Percentiles rank a stretch among this genome's conserved stretches.
Evolutionary conservation across 371 early-diverging fungal species (phyloP).

Genomic region (Nematocida displodere): DNA sequence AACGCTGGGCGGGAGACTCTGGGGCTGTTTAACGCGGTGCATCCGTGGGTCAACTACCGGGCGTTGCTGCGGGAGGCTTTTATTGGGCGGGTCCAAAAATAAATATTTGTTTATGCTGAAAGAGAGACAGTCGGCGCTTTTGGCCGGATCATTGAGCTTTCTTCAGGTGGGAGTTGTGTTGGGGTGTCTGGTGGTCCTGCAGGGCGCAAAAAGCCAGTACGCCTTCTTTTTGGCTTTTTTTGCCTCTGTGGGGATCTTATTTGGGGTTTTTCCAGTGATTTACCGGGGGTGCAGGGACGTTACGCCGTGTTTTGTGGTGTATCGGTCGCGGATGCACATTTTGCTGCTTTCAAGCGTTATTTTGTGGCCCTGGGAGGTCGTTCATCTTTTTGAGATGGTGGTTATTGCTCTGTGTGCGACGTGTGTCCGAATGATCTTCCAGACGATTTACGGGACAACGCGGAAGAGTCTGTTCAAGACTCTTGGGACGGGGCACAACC

Average conservation of each 20-base stretch:
- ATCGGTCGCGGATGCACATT: conserved; percentile 8
- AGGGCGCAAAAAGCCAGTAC: too few species aligned
- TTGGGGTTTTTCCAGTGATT: conserved; percentile 9
- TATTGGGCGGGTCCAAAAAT: neutral
- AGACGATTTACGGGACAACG: conserved; percentile 37
- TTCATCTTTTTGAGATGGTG: neutral
- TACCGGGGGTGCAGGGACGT: conserved; percentile 2
- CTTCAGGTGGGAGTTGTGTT: too few species aligned
- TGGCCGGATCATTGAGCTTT: neutral
- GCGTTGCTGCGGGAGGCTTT: conserved; percentile 6
- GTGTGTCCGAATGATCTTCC: neutral
- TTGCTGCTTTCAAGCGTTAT: neutral
- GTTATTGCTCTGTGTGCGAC: neutral
- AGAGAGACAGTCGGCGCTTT: neutral
- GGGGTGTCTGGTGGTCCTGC: too few species aligned
- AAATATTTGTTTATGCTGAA: conserved; percentile 46
- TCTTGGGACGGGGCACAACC: conserved; percentile 51
- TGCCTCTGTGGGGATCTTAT: neutral
- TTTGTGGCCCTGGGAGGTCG: neutral
- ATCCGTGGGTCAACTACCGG: conserved; percentile 63
- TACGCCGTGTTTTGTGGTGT: conserved; percentile 20
- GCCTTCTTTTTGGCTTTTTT: neutral
- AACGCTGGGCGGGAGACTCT: conserved; percentile 87
- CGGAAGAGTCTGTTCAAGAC: conserved; percentile 44
- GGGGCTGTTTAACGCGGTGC: conserved; percentile 75